These are phyloP conservation scores for Trifolium subterraneum DNA, from an alignment of 306 rosid genomes.

Conservation along the genomic window DNA sequence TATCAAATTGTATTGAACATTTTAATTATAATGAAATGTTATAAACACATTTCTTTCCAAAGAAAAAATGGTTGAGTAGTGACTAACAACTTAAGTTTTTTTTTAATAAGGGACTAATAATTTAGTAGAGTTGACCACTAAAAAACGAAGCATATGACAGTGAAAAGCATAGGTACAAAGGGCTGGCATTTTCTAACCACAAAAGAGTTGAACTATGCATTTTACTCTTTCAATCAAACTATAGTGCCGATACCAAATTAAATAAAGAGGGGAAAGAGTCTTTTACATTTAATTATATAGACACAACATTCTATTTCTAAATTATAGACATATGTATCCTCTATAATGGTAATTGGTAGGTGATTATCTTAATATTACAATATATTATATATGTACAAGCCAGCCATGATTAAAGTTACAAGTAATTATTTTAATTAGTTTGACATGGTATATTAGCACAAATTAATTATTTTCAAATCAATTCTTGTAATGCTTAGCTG, in stretches of 20 bases:
- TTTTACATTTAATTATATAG: not conserved
- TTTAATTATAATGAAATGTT: no score
- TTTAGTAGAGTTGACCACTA: not conserved
- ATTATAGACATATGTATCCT: not conserved
- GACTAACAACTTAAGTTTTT: not conserved
- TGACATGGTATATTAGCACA: not conserved
- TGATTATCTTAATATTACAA: not conserved
- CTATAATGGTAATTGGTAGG: not conserved
- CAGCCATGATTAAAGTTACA: slow-evolving; percentile 1
- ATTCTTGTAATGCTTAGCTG: slow-evolving; percentile 29
- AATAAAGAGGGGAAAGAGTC: not conserved
- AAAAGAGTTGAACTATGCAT: not conserved
- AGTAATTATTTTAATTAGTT: not conserved
- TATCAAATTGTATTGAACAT: no score
- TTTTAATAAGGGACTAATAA: not conserved
- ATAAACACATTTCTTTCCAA: no score
- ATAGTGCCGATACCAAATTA: not conserved
- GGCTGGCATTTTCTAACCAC: not conserved
- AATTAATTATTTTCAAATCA: not conserved
- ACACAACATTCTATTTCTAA: not conserved
- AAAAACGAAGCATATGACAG: not conserved
- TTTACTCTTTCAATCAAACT: not conserved
- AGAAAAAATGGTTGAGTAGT: not conserved
- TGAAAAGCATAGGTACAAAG: not conserved
- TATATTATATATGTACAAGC: not conserved